These are phyloP conservation scores for Volvox carteri DNA, from an alignment of 163 green algal species.

Conservation along the genomic window DNA sequence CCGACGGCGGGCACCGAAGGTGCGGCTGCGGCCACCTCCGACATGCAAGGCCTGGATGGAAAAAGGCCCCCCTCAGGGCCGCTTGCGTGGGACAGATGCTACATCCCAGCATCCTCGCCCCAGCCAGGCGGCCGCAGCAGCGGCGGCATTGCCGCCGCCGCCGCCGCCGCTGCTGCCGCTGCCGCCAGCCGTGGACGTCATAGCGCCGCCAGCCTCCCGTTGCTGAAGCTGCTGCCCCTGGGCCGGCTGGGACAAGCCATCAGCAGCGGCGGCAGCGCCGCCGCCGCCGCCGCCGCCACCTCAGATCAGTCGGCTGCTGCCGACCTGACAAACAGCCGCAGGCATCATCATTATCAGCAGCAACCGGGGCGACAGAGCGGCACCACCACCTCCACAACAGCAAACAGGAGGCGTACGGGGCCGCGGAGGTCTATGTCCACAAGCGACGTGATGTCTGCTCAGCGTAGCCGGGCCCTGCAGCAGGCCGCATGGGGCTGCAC, in stretches of 20 bases:
- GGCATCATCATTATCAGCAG: neutral
- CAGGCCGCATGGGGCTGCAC: neutral
- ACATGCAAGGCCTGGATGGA: no score
- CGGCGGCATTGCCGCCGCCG: neutral
- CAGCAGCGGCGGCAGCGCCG: neutral
- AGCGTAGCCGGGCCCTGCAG: neutral
- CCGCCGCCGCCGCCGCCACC: neutral
- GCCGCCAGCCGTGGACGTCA: neutral
- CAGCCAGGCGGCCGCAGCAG: neutral
- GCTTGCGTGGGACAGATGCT: no score
- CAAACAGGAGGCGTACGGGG: no score
- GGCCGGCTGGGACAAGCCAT: neutral
- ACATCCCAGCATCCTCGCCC: no score
- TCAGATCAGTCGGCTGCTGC: neutral
- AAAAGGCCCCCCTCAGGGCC: no score
- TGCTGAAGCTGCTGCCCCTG: conserved; percentile 16
- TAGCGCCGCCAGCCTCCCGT: neutral
- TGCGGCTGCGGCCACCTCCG: neutral
- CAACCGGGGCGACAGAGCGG: neutral
- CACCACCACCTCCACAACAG: no score
- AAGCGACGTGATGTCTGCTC: neutral
- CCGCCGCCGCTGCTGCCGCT: no score
- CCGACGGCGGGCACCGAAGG: neutral
- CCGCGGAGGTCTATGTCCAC: neutral
- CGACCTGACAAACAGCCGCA: neutral